Percentiles rank a stretch among this genome's conserved stretches.
Conservation (phyloP, 164 flowering plant genomes). For the Paratinospora sagittata region DNA sequence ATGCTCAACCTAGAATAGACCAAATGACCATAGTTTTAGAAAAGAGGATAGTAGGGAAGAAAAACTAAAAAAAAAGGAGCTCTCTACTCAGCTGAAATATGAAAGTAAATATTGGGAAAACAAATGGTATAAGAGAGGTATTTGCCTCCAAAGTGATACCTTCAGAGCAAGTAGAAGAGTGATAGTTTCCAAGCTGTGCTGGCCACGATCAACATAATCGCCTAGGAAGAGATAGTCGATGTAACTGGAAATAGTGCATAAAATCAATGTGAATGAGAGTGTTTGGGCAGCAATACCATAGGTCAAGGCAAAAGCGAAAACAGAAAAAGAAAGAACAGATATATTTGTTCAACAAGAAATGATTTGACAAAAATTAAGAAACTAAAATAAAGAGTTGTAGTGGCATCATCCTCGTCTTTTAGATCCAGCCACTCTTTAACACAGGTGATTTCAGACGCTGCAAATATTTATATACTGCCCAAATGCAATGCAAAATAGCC, state of each 20-base stretch:
- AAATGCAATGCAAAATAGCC: not conserved
- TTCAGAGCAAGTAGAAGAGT: conserved; percentile 87
- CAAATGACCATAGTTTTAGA: not conserved
- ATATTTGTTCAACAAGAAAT: not conserved
- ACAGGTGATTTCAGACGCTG: not conserved
- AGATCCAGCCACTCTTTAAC: not conserved
- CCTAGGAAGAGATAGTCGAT: conserved; percentile 98
- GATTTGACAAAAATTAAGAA: not conserved
- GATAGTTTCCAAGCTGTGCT: conserved; percentile 95
- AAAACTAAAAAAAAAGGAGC: not conserved
- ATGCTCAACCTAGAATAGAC: conserved; percentile 68
- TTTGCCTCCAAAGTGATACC: conserved; percentile 32
- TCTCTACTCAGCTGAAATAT: not conserved
- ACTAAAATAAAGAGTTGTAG: not conserved
- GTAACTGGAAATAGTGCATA: conserved; percentile 53
- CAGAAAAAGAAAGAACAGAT: not conserved
- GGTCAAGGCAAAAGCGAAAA: not conserved
- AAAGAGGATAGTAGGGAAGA: not conserved
- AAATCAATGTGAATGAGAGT: conserved; percentile 12
- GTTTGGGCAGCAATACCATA: not conserved
- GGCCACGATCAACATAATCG: conserved; percentile 99
- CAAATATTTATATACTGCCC: not conserved
- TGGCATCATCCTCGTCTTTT: not conserved
- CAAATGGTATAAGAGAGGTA: not conserved
- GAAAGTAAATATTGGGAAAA: not conserved